Evolutionary conservation across 176 grass and related monocot genomes (phyloP), one percentile per base, ranked within the genome.

Genomic region (Zoysia japonica): DNA sequence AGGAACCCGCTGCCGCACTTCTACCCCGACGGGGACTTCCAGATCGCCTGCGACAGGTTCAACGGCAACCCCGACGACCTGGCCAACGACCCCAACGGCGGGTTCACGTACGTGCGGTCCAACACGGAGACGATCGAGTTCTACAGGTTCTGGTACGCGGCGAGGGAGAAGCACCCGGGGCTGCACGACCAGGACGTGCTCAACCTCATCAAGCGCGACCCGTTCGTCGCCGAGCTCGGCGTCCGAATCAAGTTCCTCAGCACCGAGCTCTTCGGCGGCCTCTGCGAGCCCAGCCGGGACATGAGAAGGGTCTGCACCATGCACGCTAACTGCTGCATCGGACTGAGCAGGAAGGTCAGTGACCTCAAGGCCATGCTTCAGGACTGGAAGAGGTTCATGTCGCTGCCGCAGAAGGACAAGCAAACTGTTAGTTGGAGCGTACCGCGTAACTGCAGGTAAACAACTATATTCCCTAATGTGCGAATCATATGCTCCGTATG

Each of bases 261-360:
- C 89, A 93, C 94, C 5, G 81, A 82, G 4, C 59, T 84, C 83
- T 93, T 97, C 59, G 86, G 84, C 2, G 94, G 91, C 12, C 67
- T 97, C 65, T 97, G 94, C 81, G 65, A 91, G 59, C 77, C 71
- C 10, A 87, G 89, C 75, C 78, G 76, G 8, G 79, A 86, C 74
- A 56, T 88, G 49, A 78, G 78, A 59, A 48, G 84, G 20, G 85
- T 97, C 41, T 89, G 80, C 40, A 97, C 94, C 20, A 81, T 97
- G 86, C 91, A 97, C 85, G 89, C 91, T 36, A 97, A 97, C 74
- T 94, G 92, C 78, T 94, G 92, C 80, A 73, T 94, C 56, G 83
- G 89, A 0, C 84, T 94, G n/a, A 36, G 52, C 3, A 74, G 83
- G 44, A 94, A 91, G 83, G 65, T 94, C 68, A 38, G 74, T 38